Base-by-base conservation (phyloP, 345 rosid species). In the Rubroshorea leprosula region DNA sequence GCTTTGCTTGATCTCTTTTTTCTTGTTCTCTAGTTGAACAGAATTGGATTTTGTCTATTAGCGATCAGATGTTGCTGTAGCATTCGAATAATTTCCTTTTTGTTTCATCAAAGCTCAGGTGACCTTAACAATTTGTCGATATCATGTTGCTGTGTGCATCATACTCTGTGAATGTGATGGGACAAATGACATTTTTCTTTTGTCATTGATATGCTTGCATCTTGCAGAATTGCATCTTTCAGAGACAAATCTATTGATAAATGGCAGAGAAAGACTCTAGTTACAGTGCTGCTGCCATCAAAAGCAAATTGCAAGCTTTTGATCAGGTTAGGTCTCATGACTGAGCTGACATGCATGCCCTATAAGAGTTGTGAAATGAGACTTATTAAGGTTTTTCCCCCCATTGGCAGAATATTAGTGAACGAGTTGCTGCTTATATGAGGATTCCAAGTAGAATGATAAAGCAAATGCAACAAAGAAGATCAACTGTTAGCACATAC, bases 361-460 rank as follows among this genome's bases (percentile, higher is more conserved):
- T 54, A 17, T 8, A 46, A 46, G 35, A 38, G n/a, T n/a, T 18
- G 11, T 41, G 26, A 48, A 55, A 61, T 15, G 49, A 53, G 62
- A 57, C 65, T 24, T 16, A 27, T 22, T 54, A 63, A 29, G 47
- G 45, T 29, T 29, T 9, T 29, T 29, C 9, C 9, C 4, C 35
- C 18, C 13, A 44, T 56, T 49, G 20, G 21, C 78, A 93, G 97
- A 87, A 80, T 73, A 83, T 89, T 29, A 89, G 96, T 58, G 96
- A 85, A 46, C 96, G 89, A 80, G 96, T 93, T 63, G 81, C 91
- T 58, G 65, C 76, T 19, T 79, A 80, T 74, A 85, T 89, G 94
- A 86, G 96, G 76, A 96, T 86, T 75, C 96, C 99, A 48, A 85
- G 85, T 75, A 82, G 90, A 76, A 89, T 93, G 96, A 65, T 87